These are phyloP conservation scores for Thermochaetoides dissita DNA, from an alignment of 2,329 filamentous ascomycete genomes.

Conservation along the genomic window DNA sequence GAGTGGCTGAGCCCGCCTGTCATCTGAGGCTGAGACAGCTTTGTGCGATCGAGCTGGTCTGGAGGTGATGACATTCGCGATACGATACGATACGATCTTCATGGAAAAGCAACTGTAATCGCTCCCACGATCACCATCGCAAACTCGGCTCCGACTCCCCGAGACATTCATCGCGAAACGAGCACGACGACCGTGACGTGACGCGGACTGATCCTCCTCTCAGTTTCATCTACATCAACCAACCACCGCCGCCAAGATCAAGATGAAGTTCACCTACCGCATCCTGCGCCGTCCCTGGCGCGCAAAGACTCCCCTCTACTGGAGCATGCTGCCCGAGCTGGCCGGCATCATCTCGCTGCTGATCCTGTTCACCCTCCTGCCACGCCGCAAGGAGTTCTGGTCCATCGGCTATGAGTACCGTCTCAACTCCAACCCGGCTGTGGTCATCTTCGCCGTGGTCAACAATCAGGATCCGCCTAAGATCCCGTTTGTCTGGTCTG, in stretches of 20 bases:
- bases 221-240: too few species aligned
- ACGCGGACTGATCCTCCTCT: too few species aligned
- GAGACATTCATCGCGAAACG: too few species aligned
- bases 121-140: too few species aligned
- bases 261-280: conserved; percentile 30
- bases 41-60: too few species aligned
- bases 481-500: conserved; percentile 59
- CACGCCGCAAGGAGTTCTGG: conserved; percentile 61
- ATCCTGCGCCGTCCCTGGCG: conserved; percentile 47
- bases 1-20: too few species aligned
- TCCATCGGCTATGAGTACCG: conserved; percentile 53
- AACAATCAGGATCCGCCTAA: conserved; percentile 51
- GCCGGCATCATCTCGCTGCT: conserved; percentile 49
- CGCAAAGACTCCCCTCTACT: conserved; percentile 44
- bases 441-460: conserved; percentile 58
- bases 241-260: not conserved
- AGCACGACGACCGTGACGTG: too few species aligned
- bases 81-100: too few species aligned
- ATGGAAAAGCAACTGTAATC: too few species aligned
- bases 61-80: too few species aligned
- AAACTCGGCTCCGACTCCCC: too few species aligned
- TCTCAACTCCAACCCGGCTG: conserved; percentile 60
- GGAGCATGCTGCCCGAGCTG: conserved; percentile 53
- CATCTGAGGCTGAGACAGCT: too few species aligned
- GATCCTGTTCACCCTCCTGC: conserved; percentile 56